Conservation (phyloP, 2,329 filamentous ascomycete species). For the Lachnellula hyalina region DNA sequence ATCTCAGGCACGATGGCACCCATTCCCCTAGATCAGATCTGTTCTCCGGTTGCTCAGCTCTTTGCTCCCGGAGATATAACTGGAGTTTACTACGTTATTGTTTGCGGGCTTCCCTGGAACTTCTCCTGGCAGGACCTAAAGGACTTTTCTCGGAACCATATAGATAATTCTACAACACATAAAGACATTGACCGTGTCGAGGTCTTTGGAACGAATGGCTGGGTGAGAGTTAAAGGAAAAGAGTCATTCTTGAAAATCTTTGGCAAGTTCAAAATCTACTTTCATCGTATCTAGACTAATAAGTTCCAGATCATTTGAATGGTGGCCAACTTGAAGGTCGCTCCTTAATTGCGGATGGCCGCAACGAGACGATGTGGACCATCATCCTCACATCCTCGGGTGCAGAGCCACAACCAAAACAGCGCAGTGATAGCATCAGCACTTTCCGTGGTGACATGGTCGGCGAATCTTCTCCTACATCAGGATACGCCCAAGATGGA, state of each 20-base stretch:
- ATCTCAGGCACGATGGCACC: neutral
- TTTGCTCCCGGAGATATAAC: constrained; percentile 9
- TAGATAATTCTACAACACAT: constrained; percentile 8
- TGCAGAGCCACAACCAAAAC: neutral
- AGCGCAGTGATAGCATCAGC: neutral
- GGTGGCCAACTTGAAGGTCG: constrained; percentile 15
- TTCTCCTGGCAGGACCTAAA: constrained; percentile 25
- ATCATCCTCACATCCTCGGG: constrained; percentile 8
- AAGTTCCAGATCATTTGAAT: constrained; percentile 18
- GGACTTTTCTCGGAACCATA: constrained; percentile 20
- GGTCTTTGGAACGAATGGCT: constrained; percentile 22
- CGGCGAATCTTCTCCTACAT: neutral
- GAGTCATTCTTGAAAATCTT: constrained; percentile 18
- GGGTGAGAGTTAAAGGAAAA: constrained; percentile 21
- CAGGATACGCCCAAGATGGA: neutral
- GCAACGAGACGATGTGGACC: constrained; percentile 20
- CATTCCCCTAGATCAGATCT: neutral
- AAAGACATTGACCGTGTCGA: constrained; percentile 22
- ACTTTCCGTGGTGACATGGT: neutral
- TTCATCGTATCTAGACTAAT: neutral
- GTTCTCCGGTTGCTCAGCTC: constrained; percentile 1
- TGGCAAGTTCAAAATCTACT: constrained; percentile 11
- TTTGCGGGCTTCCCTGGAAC: constrained; percentile 18
- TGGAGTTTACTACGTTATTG: constrained; percentile 17
- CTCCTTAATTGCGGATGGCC: constrained; percentile 19